These are phyloP conservation scores for Agrocybe praecox DNA, from an alignment of 768 basidiomycete species.

Conservation along the genomic window DNA sequence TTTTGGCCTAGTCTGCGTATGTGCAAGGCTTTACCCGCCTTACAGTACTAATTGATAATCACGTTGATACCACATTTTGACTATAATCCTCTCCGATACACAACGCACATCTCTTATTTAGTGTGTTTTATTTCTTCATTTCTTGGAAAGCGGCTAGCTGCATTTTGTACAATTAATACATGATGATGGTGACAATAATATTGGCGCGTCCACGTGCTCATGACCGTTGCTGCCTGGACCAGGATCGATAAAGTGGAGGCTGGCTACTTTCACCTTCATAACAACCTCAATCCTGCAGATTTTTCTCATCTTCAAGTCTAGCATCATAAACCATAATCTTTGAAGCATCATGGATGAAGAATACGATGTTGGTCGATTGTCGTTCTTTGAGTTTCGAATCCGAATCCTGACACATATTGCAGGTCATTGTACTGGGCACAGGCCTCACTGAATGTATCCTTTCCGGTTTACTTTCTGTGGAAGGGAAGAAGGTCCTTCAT, in stretches of 20 bases:
- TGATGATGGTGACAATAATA: background rate
- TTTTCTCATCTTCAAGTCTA: conserved; percentile 10
- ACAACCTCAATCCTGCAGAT: conserved; percentile 15
- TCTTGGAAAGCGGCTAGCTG: background rate
- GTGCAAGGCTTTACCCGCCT: no score
- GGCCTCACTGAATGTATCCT: conserved; percentile 98
- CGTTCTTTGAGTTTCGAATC: background rate
- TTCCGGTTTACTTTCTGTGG: conserved; percentile 96
- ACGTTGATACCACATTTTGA: no score
- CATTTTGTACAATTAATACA: conserved; percentile 4
- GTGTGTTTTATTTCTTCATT: background rate
- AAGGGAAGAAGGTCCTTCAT: conserved; percentile 99
- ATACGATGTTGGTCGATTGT: conserved; percentile 74
- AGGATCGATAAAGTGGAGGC: conserved; percentile 27
- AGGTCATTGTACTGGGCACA: conserved; percentile 94
- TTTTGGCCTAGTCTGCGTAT: no score
- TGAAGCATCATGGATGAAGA: conserved; percentile 89
- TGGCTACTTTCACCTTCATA: conserved; percentile 9
- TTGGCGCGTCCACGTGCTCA: conserved; percentile 22
- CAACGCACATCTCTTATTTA: background rate
- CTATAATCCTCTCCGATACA: no score
- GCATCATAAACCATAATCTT: conserved; percentile 23
- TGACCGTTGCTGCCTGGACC: conserved; percentile 7
- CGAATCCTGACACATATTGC: conserved; percentile 6
- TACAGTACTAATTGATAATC: no score